Evolutionary conservation across 306 rosid species (phyloP).

Genomic region (Benincasa hispida): DNA sequence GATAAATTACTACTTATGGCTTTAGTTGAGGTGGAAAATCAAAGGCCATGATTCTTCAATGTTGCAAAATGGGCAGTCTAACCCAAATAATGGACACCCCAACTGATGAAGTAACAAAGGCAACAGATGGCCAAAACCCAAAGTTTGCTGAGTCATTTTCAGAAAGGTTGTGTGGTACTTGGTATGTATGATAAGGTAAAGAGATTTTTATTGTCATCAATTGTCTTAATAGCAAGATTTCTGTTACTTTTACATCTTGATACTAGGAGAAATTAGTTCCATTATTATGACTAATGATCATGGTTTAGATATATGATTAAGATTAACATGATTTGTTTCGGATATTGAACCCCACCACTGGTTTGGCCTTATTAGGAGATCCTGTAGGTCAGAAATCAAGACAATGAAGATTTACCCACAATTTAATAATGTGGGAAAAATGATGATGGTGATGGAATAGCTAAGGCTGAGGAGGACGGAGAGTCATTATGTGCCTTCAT

Average conservation of each 20-base stretch:
- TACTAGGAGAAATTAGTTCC: slow-evolving; percentile 24
- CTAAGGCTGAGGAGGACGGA: slow-evolving; percentile 23
- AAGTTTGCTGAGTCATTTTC: slow-evolving; percentile 10
- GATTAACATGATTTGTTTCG: slow-evolving; percentile 36
- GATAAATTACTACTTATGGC: slow-evolving; percentile 14
- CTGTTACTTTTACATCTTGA: slow-evolving; percentile 46
- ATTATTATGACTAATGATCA: slow-evolving; percentile 33
- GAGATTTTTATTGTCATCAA: slow-evolving; percentile 21
- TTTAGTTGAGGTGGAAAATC: slow-evolving; percentile 50
- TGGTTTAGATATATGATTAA: slow-evolving; percentile 21
- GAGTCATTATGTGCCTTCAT: slow-evolving; percentile 34
- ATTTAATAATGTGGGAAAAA: slow-evolving; percentile 11
- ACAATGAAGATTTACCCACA: slow-evolving; percentile 19
- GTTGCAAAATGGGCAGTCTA: slow-evolving; percentile 38
- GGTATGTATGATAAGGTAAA: slow-evolving; percentile 5
- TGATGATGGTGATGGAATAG: slow-evolving; percentile 36
- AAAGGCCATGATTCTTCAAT: slow-evolving; percentile 25
- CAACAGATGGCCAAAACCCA: slow-evolving; percentile 13
- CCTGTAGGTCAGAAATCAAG: slow-evolving; percentile 38
- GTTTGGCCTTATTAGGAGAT: slow-evolving; percentile 22
- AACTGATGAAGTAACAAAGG: slow-evolving; percentile 24
- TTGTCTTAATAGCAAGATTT: slow-evolving; percentile 36
- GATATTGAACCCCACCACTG: slow-evolving; percentile 57
- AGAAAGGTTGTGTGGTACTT: slow-evolving; percentile 12
- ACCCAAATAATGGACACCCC: slow-evolving; percentile 54